Evolutionary conservation across 192 early-diverging fungal species (phyloP), one percentile per base, ranked within the genome.

Genomic region (Dispira simplex): DNA sequence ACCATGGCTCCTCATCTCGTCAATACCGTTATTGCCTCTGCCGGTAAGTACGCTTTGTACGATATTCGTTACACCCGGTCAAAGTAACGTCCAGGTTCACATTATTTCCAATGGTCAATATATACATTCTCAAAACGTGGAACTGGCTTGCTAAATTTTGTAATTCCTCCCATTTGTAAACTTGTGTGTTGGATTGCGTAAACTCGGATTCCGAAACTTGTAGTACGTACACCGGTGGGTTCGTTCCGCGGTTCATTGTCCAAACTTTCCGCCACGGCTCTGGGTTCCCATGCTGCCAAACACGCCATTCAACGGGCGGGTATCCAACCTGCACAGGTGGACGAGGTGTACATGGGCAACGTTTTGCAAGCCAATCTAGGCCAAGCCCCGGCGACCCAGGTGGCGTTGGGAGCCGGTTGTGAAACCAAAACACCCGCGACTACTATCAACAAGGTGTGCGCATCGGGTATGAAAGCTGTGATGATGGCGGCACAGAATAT

Each of bases 401-500:
- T 88, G 58, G 81, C 85, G 44, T 70, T 98, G 23, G 80, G 75
- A 63, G 94, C 95, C 25, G 91, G 89, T 18, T 83, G 79, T 67
- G 84, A 83, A 32, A 77, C 82, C 48, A 77, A 85, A 16, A 94
- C 91, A 27, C 92, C 95, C 62, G 91, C 92, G 18, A 94, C 93
- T 4, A 95, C 96, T 58, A 86, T 98, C 77, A 98, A 98, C 79
- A 97, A 97, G 73, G 96, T 98, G 18, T 98, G 96, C 75, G 92
- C 93, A 11, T 94, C 92, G 0, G 96, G 93, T n/a, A 83, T 97
- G 86, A 98, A 98, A 80, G 87, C 95, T 8, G 82, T 94, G 58
- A 92, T 91, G 80, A 73, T 97, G 64, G 95, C 93, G 44, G 72
- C 92, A 11, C 90, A 93, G 73, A 80, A 78, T 67, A 80, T 98